Evolutionary conservation across 176 grass and related monocot genomes (phyloP).

Genomic region (Carex scoparia): DNA sequence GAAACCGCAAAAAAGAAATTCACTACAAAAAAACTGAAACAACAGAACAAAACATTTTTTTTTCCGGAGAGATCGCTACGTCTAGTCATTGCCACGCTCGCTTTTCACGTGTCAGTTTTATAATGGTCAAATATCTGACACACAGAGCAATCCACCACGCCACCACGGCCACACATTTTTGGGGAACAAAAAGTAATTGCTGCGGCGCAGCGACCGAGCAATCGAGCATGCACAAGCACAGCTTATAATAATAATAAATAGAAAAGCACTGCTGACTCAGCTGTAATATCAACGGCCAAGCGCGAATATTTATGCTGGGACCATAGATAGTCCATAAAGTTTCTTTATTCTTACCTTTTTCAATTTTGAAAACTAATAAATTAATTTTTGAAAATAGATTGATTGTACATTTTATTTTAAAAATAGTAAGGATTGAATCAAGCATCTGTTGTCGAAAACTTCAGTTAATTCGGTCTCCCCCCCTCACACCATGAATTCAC

Average conservation of each 20-base stretch:
- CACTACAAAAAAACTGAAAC: too few relatives aligned
- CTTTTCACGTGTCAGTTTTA: not conserved
- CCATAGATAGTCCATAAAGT: not conserved
- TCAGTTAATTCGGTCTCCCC: too few relatives aligned
- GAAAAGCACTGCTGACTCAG: not conserved
- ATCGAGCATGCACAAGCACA: not conserved
- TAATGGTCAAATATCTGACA: not conserved
- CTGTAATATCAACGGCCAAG: not conserved
- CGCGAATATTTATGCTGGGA: not conserved
- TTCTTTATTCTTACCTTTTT: not conserved
- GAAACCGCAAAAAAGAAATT: too few relatives aligned
- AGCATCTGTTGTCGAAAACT: too few relatives aligned
- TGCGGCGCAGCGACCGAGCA: conserved; percentile 8
- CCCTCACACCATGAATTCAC: too few relatives aligned
- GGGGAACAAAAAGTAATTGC: not conserved
- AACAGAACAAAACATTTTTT: not conserved
- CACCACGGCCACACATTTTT: not conserved
- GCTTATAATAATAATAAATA: not conserved
- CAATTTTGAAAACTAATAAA: too few relatives aligned
- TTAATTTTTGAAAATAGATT: too few relatives aligned
- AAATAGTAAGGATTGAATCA: too few relatives aligned
- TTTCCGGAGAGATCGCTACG: not conserved
- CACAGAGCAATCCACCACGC: not conserved
- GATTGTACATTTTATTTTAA: too few relatives aligned
- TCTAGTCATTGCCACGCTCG: not conserved